phyloP scores from a whole-genome alignment of 176 grass and related monocot species.

The Triticum urartu region DNA sequence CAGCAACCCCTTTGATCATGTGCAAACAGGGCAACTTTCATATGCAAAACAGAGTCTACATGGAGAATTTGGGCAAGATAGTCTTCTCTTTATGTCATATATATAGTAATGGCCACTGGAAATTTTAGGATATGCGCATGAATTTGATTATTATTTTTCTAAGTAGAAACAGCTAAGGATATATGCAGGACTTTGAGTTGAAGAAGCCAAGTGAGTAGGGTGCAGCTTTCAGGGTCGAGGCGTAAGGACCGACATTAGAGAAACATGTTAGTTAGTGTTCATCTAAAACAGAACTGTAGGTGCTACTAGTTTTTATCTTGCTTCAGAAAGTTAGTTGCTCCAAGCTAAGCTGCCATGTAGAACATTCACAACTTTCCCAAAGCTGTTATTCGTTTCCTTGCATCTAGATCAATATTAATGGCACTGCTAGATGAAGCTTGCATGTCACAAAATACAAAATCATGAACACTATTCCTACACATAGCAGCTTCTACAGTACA shows the following conservation, averaged over 20 bases:
- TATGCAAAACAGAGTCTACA: not conserved
- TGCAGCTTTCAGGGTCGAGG: no score
- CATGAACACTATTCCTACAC: not conserved
- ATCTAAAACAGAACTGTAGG: not conserved
- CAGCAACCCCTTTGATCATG: not conserved
- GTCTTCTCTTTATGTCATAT: no score
- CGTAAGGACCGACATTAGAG: not conserved
- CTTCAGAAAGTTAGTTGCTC: slow-evolving; percentile 24
- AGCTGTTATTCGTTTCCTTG: not conserved
- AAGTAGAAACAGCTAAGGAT: no score
- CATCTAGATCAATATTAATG: slow-evolving; percentile 12
- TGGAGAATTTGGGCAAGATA: not conserved
- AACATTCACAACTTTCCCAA: no score
- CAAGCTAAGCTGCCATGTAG: not conserved
- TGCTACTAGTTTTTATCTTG: slow-evolving; percentile 16
- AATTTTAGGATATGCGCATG: not conserved
- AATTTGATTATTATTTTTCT: not conserved
- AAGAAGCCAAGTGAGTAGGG: not conserved
- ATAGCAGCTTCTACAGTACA: no score
- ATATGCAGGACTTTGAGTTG: no score
- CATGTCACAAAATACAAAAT: not conserved
- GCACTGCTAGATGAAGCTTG: slow-evolving; percentile 14
- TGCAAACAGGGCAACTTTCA: not conserved
- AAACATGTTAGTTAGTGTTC: not conserved
- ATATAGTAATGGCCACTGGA: not conserved